phyloP scores from a whole-genome alignment of 768 basidiomycete genomes.

The Gloeostereum incarnatum region DNA sequence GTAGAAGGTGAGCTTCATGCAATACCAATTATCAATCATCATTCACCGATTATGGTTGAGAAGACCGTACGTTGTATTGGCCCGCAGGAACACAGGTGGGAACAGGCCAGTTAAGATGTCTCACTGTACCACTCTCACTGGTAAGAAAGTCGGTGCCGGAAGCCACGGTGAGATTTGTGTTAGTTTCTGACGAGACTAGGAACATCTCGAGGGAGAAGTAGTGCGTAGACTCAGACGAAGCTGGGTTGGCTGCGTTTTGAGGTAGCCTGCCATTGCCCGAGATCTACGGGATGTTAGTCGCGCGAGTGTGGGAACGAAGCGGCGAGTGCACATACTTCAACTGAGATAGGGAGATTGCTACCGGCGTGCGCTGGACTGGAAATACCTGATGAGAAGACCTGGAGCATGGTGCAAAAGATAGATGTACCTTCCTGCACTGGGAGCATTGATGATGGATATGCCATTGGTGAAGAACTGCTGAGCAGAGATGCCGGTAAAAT shows the following conservation, averaged over 20 bases:
- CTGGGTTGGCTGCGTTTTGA: slow-evolving; percentile 20
- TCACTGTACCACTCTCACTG: slow-evolving; percentile 31
- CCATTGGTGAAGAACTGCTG: slow-evolving; percentile 20
- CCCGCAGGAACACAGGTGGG: slow-evolving; percentile 31
- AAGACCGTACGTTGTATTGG: slow-evolving; percentile 29
- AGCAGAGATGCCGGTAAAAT: slow-evolving; percentile 13
- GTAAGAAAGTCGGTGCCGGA: slow-evolving; percentile 22
- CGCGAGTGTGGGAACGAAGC: background rate
- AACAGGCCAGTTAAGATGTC: slow-evolving; percentile 24
- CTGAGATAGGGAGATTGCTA: slow-evolving; percentile 19
- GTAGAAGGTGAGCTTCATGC: slow-evolving; percentile 35
- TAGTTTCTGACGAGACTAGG: slow-evolving; percentile 27
- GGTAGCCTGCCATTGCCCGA: slow-evolving; percentile 37
- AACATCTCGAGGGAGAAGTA: slow-evolving; percentile 31
- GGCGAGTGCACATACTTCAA: slow-evolving; percentile 17
- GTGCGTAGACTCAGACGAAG: slow-evolving; percentile 23
- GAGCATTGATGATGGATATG: slow-evolving; percentile 21
- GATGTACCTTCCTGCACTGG: slow-evolving; percentile 12
- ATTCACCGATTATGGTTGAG: background rate
- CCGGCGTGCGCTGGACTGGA: slow-evolving; percentile 15
- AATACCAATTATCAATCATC: slow-evolving; percentile 2
- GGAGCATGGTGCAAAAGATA: slow-evolving; percentile 12
- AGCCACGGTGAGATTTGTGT: slow-evolving; percentile 31
- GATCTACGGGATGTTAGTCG: slow-evolving; percentile 15
- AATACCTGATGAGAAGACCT: slow-evolving; percentile 14